Evolutionary conservation across 1,139 yeast species (phyloP), one percentile per base, ranked within the genome.

Genomic region (Debaryomyces robertsiae): DNA sequence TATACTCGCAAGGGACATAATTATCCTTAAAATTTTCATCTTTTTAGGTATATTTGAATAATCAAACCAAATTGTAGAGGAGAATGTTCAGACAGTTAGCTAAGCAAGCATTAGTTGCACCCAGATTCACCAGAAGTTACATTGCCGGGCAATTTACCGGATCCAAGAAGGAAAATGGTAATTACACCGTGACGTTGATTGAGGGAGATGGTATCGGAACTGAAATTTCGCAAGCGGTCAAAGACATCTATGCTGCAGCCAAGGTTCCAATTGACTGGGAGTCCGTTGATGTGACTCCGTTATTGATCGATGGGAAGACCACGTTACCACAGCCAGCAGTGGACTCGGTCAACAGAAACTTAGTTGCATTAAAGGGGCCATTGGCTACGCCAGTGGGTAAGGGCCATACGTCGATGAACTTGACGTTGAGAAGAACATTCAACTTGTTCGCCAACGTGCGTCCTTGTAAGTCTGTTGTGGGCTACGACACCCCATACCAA

Each of bases 181-280:
- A 87, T 61, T 93, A 84, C 74, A 82, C 90, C 45, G 98, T 93
- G 50, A 91, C 98, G 42, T 77, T 93, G 74, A 93, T 93, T 60
- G 97, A 91, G 73, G 98, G 98, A 69, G 98, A 93, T 63, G 98
- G 98, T 75, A 91, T 93, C 56, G 98, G 98, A 55, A 80, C 84
- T 42, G 98, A 93, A 72, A 93, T 93, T 64, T 87, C 98, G 50
- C 81, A 86, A 62, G 88, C 97, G 40, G 96, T 91, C 55, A 87
- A 89, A 76, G 81, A 84, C 51, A 90, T 91, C 59, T 93, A 88
- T 71, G 74, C 82, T 44, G 97, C 97, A 53, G 98, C 98, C 45
- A 71, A 87, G 40, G 95, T 91, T 41, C 98, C 98, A 52, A 84
- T 93, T 58, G 94, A 86, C 60, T 93, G 98, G 98, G 96, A 91